Evolutionary conservation across 164 flowering plant species (phyloP).

Genomic region (Magnolia kwangsiensis): DNA sequence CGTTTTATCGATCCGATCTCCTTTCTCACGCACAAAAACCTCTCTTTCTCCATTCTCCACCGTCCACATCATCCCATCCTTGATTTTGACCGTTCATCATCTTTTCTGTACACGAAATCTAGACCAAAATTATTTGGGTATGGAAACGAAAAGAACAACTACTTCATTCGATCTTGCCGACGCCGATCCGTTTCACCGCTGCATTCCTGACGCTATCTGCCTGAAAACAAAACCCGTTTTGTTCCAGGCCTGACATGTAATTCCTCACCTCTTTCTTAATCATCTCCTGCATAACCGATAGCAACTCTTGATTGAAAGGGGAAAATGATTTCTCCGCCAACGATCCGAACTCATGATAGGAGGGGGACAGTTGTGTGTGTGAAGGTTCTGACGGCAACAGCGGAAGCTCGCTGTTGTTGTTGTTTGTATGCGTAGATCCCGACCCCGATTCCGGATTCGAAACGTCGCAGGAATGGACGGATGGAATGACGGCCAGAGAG

Average conservation of each 20-base stretch:
- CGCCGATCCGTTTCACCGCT: slow-evolving; percentile 59
- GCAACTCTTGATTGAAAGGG: slow-evolving; percentile 53
- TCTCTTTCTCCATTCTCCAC: background rate
- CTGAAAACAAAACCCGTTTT: slow-evolving; percentile 32
- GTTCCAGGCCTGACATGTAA: slow-evolving; percentile 66
- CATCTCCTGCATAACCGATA: slow-evolving; percentile 84
- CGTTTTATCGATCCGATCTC: background rate
- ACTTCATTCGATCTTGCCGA: slow-evolving; percentile 49
- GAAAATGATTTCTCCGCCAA: slow-evolving; percentile 20
- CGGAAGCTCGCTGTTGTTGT: slow-evolving; percentile 11
- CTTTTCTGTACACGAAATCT: slow-evolving; percentile 29
- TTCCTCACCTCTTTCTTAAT: slow-evolving; percentile 76
- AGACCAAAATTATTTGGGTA: slow-evolving; percentile 20
- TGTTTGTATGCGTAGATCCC: slow-evolving; percentile 9
- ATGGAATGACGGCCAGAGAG: slow-evolving; percentile 50
- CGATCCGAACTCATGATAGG: background rate
- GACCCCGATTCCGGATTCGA: slow-evolving; percentile 22
- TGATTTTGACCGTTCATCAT: background rate
- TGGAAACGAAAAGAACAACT: slow-evolving; percentile 11
- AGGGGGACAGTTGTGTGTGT: slow-evolving; percentile 5
- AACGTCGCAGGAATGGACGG: slow-evolving; percentile 28
- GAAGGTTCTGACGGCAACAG: slow-evolving; percentile 2
- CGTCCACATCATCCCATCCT: background rate
- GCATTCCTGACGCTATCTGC: slow-evolving; percentile 55
- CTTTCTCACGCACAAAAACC: background rate